phyloP scores from a whole-genome alignment of 352 stramenopile genomes.

The Phytophthora pinifolia region DNA sequence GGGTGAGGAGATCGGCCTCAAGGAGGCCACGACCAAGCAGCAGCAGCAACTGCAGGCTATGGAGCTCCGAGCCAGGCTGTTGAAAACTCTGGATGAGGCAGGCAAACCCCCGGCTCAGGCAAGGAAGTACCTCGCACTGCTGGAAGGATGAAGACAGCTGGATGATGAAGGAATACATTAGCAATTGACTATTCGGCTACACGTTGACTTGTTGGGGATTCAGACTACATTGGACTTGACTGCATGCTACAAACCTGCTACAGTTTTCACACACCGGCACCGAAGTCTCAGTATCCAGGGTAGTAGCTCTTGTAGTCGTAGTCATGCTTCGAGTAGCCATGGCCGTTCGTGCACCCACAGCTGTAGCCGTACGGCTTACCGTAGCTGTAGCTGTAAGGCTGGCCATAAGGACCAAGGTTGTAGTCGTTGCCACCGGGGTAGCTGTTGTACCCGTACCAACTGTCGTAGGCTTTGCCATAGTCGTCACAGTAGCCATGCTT shows the following conservation, averaged over 20 bases:
- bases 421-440: no score
- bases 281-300: no score
- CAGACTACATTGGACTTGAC: no score
- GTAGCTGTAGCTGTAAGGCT: slow-evolving; percentile 1
- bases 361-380: not conserved
- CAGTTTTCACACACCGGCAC: no score
- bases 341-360: not conserved
- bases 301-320: not conserved
- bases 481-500: no score
- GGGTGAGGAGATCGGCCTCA: slow-evolving; percentile 27
- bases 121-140: slow-evolving; percentile 21
- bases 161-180: slow-evolving; percentile 1
- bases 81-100: slow-evolving; percentile 22
- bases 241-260: no score
- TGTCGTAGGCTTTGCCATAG: no score
- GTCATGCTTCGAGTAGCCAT: slow-evolving; percentile 1
- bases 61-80: slow-evolving; percentile 19
- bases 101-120: slow-evolving; percentile 6
- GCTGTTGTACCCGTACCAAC: no score
- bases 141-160: slow-evolving; percentile 17
- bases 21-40: slow-evolving; percentile 23
- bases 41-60: slow-evolving; percentile 25
- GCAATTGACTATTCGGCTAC: slow-evolving; percentile 1
- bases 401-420: no score
- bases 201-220: not conserved